These are phyloP conservation scores for Spongispora temasekensis DNA, from an alignment of 1,284 basidiomycete genomes.

Conservation along the genomic window DNA sequence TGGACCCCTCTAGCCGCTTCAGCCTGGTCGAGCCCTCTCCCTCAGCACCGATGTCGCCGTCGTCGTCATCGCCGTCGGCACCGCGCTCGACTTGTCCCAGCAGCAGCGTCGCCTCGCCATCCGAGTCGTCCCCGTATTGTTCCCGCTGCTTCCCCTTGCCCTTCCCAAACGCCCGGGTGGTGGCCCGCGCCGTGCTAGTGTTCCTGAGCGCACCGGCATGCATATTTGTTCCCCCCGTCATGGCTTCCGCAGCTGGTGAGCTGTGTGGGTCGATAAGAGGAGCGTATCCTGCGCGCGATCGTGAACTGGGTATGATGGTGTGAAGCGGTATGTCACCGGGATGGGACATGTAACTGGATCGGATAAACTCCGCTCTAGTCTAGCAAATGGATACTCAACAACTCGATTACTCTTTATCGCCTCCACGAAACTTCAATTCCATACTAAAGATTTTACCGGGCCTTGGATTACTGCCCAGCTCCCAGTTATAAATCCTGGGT, in stretches of 20 bases:
- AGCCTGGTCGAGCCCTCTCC: slow-evolving; percentile 29
- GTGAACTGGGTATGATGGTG: slow-evolving; percentile 51
- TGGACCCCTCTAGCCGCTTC: slow-evolving; percentile 27
- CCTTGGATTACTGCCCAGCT: no score
- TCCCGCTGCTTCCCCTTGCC: slow-evolving; percentile 48
- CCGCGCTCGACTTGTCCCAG: slow-evolving; percentile 39
- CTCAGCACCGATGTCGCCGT: slow-evolving; percentile 24
- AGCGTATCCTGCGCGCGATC: slow-evolving; percentile 48
- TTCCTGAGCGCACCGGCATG: slow-evolving; percentile 37
- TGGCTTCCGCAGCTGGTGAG: slow-evolving; percentile 22
- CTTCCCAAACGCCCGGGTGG: slow-evolving; percentile 26
- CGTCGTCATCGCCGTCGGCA: slow-evolving; percentile 25
- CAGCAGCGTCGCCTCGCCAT: slow-evolving; percentile 55
- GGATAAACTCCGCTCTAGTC: no score
- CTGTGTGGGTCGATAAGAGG: slow-evolving; percentile 43
- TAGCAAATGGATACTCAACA: no score
- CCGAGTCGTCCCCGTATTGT: slow-evolving; percentile 59
- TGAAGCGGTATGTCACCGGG: slow-evolving; percentile 74
- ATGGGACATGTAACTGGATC: slow-evolving; percentile 34
- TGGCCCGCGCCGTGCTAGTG: slow-evolving; percentile 38
- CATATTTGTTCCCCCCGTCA: slow-evolving; percentile 28
- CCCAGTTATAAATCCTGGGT: no score
- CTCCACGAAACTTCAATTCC: no score
- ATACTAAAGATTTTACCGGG: no score
- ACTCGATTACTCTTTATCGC: no score